Base-by-base conservation (phyloP, 257 asterid genomes). In the Craterostigma plantagineum region DNA sequence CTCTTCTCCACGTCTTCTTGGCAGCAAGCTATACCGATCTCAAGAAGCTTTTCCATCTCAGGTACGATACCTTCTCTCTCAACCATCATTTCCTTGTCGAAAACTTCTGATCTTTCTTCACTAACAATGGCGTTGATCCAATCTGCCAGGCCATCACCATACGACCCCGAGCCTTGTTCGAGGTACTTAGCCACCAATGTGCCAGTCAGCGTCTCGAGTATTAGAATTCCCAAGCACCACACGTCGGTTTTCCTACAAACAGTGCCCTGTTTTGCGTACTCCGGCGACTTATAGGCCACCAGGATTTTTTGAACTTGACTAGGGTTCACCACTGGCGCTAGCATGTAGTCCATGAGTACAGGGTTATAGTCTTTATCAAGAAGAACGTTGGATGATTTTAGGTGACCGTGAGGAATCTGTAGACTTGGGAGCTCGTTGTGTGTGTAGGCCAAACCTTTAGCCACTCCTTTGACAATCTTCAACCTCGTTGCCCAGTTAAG, bases 171-270 rank as follows among this genome's bases (percentile, higher is more conserved):
- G 10, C 69, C 68, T 18, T 67, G 84, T 5, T 55, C 60, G 0
- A 79, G 55, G 55, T 66, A 69, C 51, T 66, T 74, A 37, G 81
- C 65, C 1, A 81, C 91, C n/a, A 60, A 63, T 61, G 63, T 81
- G 4, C 91, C 81, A 0, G 91, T 77, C 10, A 86, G 52, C 0
- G 67, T 72, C 61, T 86, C 96, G 6, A 86, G n/a, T 38, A 81
- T 81, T 50, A 86, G 45, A 15, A 81, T 55, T 23, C 96, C 96
- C 8, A 86, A 66, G 64, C 84, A 70, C 96, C 96, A 86, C 3
- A 81, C 91, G 16, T 86, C 96, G 0, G 79, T 71, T 49, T 75
- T 81, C 79, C 62, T 73, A 3, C 76, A 70, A 8, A 63, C 52
- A 0, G 63, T 65, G 3, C 71, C 68, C 0, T 11, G 41, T n/a